Base-by-base conservation (phyloP, 2,329 filamentous ascomycete species). In the Fusarium succisae region DNA sequence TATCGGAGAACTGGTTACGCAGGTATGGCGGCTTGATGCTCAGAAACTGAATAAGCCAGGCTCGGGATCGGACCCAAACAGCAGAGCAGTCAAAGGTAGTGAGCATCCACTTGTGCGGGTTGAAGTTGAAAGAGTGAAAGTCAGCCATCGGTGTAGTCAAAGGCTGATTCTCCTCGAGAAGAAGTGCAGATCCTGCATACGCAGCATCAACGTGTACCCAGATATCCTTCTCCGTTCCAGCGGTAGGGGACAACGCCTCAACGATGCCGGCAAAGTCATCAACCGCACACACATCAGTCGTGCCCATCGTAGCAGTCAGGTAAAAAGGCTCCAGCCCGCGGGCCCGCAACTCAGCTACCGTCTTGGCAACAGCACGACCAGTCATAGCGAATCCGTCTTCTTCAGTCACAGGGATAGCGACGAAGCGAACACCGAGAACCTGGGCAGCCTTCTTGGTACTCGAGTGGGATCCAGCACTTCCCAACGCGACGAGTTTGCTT, bases 51-150 rank as follows among this genome's bases (percentile, higher is more conserved):
- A 93, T 94, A 20, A 98, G 89, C 83, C 95, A 91, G 63, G 86
- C 85, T 24, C 95, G 89, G 77, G 91, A 88, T 71, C 92, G 91
- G 55, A 98, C 91, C 83, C 91, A 98, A 51, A 98, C 88, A 73
- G 93, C 93, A 61, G 93, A 94, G 78, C 87, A 89, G 81, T 98
- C 96, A 78, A 98, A 98, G 83, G 97, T 98, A 64, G 94, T 95
- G n/a, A 98, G 90, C 56, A 98, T 87, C 96, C 96, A 98, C 85
- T 98, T 98, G 87, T 98, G 95, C 89, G 98, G 93, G 86, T 98
- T 98, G 85, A 96, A 91, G 83, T 97, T 92, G 88, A 97, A 98
- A 73, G 92, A 95, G 85, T 98, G 93, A 80, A 97, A 95, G 32
- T 58, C n/a, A 0, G 54, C 54, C 54, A 57, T 57, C n/a, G 86